phyloP scores from a whole-genome alignment of 768 basidiomycete species.

The Lepiota brunneoincarnata region DNA sequence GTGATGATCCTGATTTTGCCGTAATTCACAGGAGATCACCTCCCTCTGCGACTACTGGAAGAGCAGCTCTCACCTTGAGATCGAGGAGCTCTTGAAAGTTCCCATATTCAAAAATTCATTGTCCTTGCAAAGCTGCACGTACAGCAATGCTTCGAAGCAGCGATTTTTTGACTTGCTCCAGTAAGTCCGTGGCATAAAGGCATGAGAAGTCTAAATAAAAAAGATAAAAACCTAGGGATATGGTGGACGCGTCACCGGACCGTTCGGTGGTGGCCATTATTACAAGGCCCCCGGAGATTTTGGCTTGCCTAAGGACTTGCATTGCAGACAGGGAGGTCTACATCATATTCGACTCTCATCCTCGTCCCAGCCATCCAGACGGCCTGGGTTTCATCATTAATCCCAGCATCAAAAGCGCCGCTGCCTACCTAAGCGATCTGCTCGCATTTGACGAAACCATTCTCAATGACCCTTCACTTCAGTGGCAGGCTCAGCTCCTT shows the following conservation, averaged over 20 bases:
- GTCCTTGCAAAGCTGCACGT: conserved; percentile 57
- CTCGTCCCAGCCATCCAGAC: conserved; percentile 52
- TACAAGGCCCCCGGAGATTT: conserved; percentile 71
- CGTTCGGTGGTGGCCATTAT: conserved; percentile 45
- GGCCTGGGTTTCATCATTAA: conserved; percentile 61
- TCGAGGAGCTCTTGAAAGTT: conserved; percentile 10
- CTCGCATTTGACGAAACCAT: conserved; percentile 47
- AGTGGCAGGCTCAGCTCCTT: conserved; percentile 68
- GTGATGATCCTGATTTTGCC: neutral
- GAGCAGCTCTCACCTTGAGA: conserved; percentile 10
- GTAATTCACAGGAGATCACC: conserved; percentile 44
- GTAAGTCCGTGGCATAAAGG: conserved; percentile 23
- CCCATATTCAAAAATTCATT: conserved; percentile 27
- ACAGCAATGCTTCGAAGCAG: conserved; percentile 15
- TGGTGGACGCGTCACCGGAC: conserved; percentile 21
- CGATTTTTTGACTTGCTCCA: conserved; percentile 28
- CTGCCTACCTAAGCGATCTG: conserved; percentile 42
- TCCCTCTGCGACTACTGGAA: conserved; percentile 57
- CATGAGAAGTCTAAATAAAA: neutral
- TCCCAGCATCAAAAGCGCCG: conserved; percentile 40
- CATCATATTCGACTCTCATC: conserved; percentile 67
- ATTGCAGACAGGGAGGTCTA: conserved; percentile 37
- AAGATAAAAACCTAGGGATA: conserved; percentile 17
- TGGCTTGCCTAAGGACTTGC: conserved; percentile 46
- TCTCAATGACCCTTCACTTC: conserved; percentile 39